These are phyloP conservation scores for Gossypium stocksii DNA, from an alignment of 345 rosid genomes.

Conservation along the genomic window DNA sequence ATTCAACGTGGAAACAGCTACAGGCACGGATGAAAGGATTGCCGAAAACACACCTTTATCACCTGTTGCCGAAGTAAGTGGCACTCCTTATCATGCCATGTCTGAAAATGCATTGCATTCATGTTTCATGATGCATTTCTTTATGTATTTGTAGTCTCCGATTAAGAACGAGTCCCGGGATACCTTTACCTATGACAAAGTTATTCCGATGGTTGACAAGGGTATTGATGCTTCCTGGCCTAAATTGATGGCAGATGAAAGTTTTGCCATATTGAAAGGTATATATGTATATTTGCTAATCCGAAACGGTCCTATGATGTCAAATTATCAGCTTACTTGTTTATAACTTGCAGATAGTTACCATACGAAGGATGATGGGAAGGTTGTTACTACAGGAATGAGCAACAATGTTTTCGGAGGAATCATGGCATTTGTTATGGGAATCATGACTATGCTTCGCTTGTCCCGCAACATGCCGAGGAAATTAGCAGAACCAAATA, in stretches of 20 bases:
- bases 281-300: not conserved
- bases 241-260: not conserved
- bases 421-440: constrained; percentile 59
- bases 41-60: constrained; percentile 12
- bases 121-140: too few relatives aligned
- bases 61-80: constrained; percentile 32
- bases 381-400: constrained; percentile 17
- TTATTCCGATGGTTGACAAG: constrained; percentile 1
- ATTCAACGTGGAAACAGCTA: constrained; percentile 9
- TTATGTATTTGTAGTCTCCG: not conserved
- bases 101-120: too few relatives aligned
- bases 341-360: constrained; percentile 7
- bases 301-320: not conserved
- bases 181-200: not conserved
- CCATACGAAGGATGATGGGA: constrained; percentile 10
- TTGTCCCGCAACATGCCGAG: constrained; percentile 54
- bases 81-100: not conserved
- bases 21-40: not conserved
- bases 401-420: constrained; percentile 35
- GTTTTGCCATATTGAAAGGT: not conserved
- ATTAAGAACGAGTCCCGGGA: not conserved
- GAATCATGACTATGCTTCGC: constrained; percentile 56
- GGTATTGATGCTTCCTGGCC: not conserved
- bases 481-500: constrained; percentile 45
- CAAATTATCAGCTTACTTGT: not conserved